These are phyloP conservation scores for Xylariaceae sp. DNA, from an alignment of 2,329 filamentous ascomycete species.

Conservation along the genomic window DNA sequence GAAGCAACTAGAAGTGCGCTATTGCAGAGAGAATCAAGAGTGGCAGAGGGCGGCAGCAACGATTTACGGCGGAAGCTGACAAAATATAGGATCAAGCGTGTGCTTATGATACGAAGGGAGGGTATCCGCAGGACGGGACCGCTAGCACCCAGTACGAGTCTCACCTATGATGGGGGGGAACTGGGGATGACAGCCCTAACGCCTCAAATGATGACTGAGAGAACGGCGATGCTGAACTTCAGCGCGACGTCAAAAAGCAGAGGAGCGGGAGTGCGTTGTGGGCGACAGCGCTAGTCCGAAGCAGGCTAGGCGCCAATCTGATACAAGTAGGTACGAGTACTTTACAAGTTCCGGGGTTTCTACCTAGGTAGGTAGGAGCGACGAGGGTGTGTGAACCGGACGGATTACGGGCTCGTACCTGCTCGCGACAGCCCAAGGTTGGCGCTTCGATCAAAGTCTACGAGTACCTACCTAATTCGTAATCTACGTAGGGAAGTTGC, in stretches of 20 bases:
- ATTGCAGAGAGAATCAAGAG: slow-evolving; percentile 11
- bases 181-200: slow-evolving; percentile 10
- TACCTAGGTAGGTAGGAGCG: slow-evolving; percentile 4
- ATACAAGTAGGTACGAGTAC: slow-evolving; percentile 1
- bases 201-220: slow-evolving; percentile 15
- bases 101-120: slow-evolving; percentile 9
- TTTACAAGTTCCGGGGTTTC: background rate
- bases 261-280: slow-evolving; percentile 18
- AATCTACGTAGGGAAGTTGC: background rate
- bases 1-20: slow-evolving; percentile 6
- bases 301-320: slow-evolving; percentile 19
- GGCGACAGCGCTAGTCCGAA: slow-evolving; percentile 20
- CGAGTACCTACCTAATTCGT: no score
- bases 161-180: slow-evolving; percentile 12
- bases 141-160: slow-evolving; percentile 18
- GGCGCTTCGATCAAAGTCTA: background rate
- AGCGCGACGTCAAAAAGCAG: slow-evolving; percentile 30
- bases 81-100: background rate
- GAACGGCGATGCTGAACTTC: slow-evolving; percentile 20
- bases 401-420: background rate
- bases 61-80: slow-evolving; percentile 8
- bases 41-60: slow-evolving; percentile 12
- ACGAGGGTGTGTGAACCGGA: background rate
- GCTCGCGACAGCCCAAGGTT: background rate
- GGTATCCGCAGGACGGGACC: slow-evolving; percentile 11